Percentiles rank a stretch among this genome's conserved stretches.
phyloP scores from a whole-genome alignment of 306 rosid species.

The Prunus salicina region DNA sequence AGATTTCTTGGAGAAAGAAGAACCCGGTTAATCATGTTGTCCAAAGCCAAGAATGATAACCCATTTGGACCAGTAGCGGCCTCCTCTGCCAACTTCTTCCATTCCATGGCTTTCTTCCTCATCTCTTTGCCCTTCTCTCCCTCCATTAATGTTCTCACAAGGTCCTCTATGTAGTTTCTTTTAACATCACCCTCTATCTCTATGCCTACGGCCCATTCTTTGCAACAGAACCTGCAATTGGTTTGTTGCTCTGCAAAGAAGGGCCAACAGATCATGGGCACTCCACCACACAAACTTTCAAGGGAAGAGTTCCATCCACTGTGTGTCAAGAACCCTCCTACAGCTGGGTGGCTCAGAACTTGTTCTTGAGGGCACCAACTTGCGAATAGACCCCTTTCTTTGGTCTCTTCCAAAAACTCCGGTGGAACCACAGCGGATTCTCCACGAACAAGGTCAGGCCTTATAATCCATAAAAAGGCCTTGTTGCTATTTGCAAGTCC shows the following conservation, averaged over 20 bases:
- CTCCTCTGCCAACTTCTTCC: conserved; percentile 37
- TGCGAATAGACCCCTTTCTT: conserved; percentile 32
- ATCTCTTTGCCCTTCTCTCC: conserved; percentile 41
- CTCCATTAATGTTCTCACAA: conserved; percentile 49
- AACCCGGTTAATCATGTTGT: conserved; percentile 29
- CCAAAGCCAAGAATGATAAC: conserved; percentile 29
- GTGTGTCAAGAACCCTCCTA: conserved; percentile 69
- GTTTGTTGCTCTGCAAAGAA: conserved; percentile 72
- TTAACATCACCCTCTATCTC: conserved; percentile 46
- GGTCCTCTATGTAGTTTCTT: conserved; percentile 36
- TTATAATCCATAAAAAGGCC: conserved; percentile 49
- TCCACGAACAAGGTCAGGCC: conserved; percentile 50
- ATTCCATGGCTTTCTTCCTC: conserved; percentile 37
- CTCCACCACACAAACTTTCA: conserved; percentile 54
- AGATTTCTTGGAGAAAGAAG: conserved; percentile 10
- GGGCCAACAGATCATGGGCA: conserved; percentile 71
- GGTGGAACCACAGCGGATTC: conserved; percentile 29
- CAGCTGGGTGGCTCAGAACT: conserved; percentile 44
- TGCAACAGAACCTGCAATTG: conserved; percentile 49
- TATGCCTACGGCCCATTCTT: conserved; percentile 63
- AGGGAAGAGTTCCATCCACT: conserved; percentile 78
- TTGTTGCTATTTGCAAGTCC: conserved; percentile 57
- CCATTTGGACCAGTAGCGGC: conserved; percentile 28
- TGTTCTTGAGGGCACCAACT: conserved; percentile 72
- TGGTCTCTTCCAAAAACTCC: conserved; percentile 33